Percentiles rank a stretch among this genome's conserved stretches.
Evolutionary conservation across 345 rosid species (phyloP).

Genomic region (Sisymbrium altissimum): DNA sequence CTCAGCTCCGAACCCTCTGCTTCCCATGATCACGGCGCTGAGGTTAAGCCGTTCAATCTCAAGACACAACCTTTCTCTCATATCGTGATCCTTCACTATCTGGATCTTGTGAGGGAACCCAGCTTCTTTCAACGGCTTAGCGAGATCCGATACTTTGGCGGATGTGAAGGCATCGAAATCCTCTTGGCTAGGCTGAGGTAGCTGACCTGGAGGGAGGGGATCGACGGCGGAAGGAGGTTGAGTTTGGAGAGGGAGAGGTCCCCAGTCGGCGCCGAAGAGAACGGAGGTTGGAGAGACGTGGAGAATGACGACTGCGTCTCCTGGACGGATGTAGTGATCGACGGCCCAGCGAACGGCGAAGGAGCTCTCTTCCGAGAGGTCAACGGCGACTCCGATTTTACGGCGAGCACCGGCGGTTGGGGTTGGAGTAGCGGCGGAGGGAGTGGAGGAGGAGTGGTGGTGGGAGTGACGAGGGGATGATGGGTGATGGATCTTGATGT

Average conservation of each 20-base stretch:
- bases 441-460: conserved; percentile 38
- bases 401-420: conserved; percentile 89
- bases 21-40: conserved; percentile 87
- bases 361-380: conserved; percentile 81
- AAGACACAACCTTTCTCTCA: conserved; percentile 90
- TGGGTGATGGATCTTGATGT: conserved; percentile 68
- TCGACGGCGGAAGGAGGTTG: conserved; percentile 13
- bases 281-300: conserved; percentile 98
- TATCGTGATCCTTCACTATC: conserved; percentile 90
- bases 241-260: conserved; percentile 64
- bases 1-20: conserved; percentile 84
- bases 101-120: conserved; percentile 86
- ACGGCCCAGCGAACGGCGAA: conserved; percentile 84
- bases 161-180: conserved; percentile 75
- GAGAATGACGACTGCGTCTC: conserved; percentile 87
- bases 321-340: conserved; percentile 81
- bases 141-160: conserved; percentile 66
- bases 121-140: conserved; percentile 76
- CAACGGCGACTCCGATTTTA: conserved; percentile 89
- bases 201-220: conserved; percentile 9
- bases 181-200: conserved; percentile 49
- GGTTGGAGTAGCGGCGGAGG: conserved; percentile 50
- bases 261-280: conserved; percentile 99
- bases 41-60: conserved; percentile 79
- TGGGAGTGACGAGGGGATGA: conserved; percentile 40